Conservation (phyloP, 208 protist genomes). For the Crithidia fasciculata region DNA sequence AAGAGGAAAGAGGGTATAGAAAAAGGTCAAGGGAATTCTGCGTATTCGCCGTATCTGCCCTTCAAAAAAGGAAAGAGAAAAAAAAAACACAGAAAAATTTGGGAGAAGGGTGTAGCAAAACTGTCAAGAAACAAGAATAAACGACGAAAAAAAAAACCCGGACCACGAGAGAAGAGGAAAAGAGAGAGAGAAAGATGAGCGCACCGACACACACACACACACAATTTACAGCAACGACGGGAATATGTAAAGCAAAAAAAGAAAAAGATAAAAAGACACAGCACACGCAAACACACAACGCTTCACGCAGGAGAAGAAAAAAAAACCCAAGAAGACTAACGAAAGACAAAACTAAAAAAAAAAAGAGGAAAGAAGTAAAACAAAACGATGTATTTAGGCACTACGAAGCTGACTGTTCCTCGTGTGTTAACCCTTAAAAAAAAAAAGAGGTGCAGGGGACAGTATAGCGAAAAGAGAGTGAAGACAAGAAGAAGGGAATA, state of each 20-base stretch:
- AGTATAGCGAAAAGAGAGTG: too few species aligned
- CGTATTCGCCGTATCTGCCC: too few species aligned
- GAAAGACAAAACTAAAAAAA: not conserved
- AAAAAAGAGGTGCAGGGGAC: too few species aligned
- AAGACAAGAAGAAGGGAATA: too few species aligned
- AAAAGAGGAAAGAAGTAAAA: not conserved
- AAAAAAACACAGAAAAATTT: slow-evolving; percentile 12
- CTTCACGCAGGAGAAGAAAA: not conserved
- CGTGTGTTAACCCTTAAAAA: too few species aligned
- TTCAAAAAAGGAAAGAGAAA: slow-evolving; percentile 8
- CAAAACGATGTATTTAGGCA: not conserved
- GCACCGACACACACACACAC: not conserved
- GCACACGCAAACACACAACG: not conserved
- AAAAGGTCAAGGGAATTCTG: not conserved
- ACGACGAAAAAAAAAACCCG: slow-evolving; percentile 2
- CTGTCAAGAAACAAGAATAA: not conserved
- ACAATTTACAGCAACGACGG: not conserved
- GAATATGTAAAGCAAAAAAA: not conserved
- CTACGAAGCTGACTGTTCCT: too few species aligned
- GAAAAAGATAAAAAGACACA: not conserved
- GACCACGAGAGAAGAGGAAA: not conserved
- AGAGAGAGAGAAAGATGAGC: not conserved
- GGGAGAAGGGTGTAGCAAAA: not conserved
- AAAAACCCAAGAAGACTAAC: not conserved
- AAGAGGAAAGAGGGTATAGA: slow-evolving; percentile 5